Conservation (phyloP, 2,329 filamentous ascomycete genomes). For the Monosporascus sp. region DNA sequence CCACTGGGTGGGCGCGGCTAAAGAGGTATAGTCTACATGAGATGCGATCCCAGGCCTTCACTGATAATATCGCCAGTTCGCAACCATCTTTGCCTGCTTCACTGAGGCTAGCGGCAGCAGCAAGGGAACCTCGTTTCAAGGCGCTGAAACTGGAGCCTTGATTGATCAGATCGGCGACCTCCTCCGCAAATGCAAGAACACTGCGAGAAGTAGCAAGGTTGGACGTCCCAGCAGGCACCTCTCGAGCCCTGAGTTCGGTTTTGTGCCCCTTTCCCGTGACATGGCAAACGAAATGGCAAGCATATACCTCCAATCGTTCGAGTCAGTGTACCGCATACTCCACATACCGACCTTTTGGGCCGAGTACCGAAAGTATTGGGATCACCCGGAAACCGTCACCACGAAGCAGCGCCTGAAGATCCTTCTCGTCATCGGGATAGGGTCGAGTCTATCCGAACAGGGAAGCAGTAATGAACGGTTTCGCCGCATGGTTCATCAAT, state of each 20-base stretch:
- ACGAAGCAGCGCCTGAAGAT: conserved; percentile 28
- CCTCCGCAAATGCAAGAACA: conserved; percentile 28
- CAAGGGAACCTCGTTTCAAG: conserved; percentile 12
- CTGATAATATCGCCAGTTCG: conserved; percentile 20
- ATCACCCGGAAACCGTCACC: conserved; percentile 20
- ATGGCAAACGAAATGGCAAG: conserved; percentile 35
- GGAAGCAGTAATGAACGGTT: conserved; percentile 17
- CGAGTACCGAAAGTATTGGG: conserved; percentile 45
- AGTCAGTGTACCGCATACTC: conserved; percentile 45
- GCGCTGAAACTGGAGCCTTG: conserved; percentile 17
- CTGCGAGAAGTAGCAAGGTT: conserved; percentile 27
- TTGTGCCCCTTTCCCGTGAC: conserved; percentile 23
- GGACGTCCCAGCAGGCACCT: conserved; percentile 28
- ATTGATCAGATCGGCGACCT: conserved; percentile 22
- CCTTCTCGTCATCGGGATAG: conserved; percentile 35
- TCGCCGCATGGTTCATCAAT: conserved; percentile 27
- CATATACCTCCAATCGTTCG: conserved; percentile 46
- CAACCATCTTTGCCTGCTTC: conserved; percentile 24
- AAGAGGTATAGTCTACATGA: conserved; percentile 21
- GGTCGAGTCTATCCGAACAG: conserved; percentile 28
- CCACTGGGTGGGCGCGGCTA: conserved; percentile 25
- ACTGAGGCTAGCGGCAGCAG: conserved; percentile 13
- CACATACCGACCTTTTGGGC: conserved; percentile 47
- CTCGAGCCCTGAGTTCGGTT: conserved; percentile 11
- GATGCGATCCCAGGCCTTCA: background rate